phyloP scores from a whole-genome alignment of 2,329 filamentous ascomycete species.

The Aureobasidium subglaciale region DNA sequence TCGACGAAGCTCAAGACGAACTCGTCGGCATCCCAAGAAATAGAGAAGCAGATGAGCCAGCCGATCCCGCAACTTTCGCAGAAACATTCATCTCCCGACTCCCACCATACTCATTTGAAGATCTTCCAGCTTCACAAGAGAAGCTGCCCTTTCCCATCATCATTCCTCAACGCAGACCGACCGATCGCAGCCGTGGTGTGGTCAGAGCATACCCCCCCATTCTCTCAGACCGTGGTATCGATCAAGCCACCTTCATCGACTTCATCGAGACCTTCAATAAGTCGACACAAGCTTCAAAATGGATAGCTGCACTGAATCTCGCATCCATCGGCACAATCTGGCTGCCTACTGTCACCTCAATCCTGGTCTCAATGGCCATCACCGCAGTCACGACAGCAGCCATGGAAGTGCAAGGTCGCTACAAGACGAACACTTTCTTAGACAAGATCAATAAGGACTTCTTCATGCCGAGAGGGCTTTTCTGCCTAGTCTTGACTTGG shows the following conservation, averaged over 20 bases:
- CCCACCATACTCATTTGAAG: not conserved
- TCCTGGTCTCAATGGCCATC: constrained; percentile 39
- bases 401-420: constrained; percentile 32
- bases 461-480: constrained; percentile 51
- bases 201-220: constrained; percentile 48
- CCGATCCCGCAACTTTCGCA: constrained; percentile 19
- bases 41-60: constrained; percentile 15
- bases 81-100: constrained; percentile 20
- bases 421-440: constrained; percentile 47
- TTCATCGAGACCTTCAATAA: constrained; percentile 45
- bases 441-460: constrained; percentile 50
- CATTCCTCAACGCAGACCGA: constrained; percentile 46
- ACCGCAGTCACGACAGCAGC: constrained; percentile 37
- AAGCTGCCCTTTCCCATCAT: constrained; percentile 42
- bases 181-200: constrained; percentile 43
- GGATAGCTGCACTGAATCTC: constrained; percentile 24
- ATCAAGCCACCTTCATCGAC: constrained; percentile 41
- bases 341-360: constrained; percentile 34
- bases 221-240: constrained; percentile 41
- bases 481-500: constrained; percentile 44
- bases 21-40: not conserved
- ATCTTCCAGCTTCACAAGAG: not conserved
- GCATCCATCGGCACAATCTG: constrained; percentile 32
- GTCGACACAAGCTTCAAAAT: constrained; percentile 33
- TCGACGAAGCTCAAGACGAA: constrained; percentile 24